Base-by-base conservation (phyloP, 2,329 filamentous ascomycete genomes). In the Ciborinia camelliae region DNA sequence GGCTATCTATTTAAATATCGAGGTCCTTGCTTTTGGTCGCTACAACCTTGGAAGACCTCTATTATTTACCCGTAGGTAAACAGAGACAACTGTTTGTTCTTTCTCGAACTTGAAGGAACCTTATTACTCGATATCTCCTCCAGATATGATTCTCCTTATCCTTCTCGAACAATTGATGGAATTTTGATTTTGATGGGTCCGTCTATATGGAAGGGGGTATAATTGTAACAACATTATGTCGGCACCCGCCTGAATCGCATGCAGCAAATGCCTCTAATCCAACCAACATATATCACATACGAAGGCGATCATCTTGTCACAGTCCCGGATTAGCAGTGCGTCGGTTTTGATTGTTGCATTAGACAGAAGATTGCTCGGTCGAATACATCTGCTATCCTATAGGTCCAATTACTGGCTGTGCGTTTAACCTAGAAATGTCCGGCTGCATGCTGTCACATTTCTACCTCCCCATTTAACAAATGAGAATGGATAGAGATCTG, bases 251-350 rank as follows among this genome's bases (percentile, higher is more conserved):
- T 45, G 54, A 28, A 45, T 54, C 15, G 12, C 37, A 43, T 55
- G 60, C 41, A 63, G 41, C 51, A 47, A 47, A 48, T 15, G 28
- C 32, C 58, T 39, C n/a, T 12, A 47, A 47, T 55, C 23, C 30
- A 47, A 37, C 60, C 60, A 63, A 63, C 51, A 63, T 12, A 47
- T 28, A 57, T 54, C 48, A 54, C 8, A 18, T 14, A 6, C 48
- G 10, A 57, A 63, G 39, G 43, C 7, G 61, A 63, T 47, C 60
- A 26, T 62, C 60, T 54, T 26, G 28, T 62, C 48, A 52, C 48
- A 37, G 32, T 67, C 62, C 65, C 58, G 62, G 65, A 57, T 64
- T 53, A 51, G 65, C 64, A 58, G 58, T 63, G 64, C 39, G 51
- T 52, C 45, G 32, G 32, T 30, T 28, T 28, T 23, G 6, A 39